Base-by-base conservation (phyloP, 106 monocot genomes). In the Dendrobium chrysotoxum region DNA sequence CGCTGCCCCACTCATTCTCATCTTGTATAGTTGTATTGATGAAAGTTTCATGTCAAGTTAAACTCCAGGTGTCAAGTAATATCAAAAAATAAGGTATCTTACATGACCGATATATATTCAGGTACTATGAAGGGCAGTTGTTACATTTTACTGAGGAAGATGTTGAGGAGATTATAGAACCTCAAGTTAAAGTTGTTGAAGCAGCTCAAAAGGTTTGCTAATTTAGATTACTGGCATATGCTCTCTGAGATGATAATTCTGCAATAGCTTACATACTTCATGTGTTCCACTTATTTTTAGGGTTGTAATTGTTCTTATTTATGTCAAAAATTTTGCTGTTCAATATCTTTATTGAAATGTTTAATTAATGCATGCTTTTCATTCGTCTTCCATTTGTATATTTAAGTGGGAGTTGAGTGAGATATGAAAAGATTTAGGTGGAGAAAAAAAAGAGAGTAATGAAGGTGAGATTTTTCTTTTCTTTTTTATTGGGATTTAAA, bases 61-160 rank as follows among this genome's bases (percentile, higher is more conserved):
- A 50, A 50, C 13, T 50, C 50, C 15, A 15, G 50, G 0, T 70
- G 68, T 70, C 13, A 70, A 31, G 70, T 35, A 70, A 70, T 35
- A 1, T 68, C 2, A 35, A 30, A 70, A 70, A 70, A 31, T 70
- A 35, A 68, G 68, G 68, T 11, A 68, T 68, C 7, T 68, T 68
- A 68, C 28, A 68, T 68, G 5, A 68, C 28, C 11, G 28, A 47
- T 28, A 76, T 76, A 26, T 40, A 8, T 90, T 70, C 77, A 99
- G 98, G 76, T 99, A 95, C 74, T 99, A 91, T 85, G 89, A 95
- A 88, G 99, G 99, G 61, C 85, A 99, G 55, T 57, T 99, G 65
- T 42, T 88, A 41, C 75, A 83, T 82, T 86, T 90, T 81, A 79
- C 75, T 31, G 94, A 96, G 76, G 84, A 79, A 54, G 89, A 92